Base-by-base conservation (phyloP, 2,329 filamentous ascomycete genomes). In the Pleurostoma richardsiae region DNA sequence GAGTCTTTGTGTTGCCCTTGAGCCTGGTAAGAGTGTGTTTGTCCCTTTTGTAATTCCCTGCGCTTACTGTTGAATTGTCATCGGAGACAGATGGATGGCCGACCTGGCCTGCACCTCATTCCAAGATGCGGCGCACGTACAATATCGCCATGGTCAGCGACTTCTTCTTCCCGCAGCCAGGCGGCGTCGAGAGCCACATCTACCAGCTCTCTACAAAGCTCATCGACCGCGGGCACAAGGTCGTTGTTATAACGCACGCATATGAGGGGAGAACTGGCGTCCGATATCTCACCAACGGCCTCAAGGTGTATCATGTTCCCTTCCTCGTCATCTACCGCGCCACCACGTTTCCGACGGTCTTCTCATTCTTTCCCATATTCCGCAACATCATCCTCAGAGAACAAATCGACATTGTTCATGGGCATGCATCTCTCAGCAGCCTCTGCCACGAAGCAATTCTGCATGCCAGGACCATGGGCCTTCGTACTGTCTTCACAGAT, bases 151-250 rank as follows among this genome's bases (percentile, higher is more conserved):
- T 99, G 94, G 88, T 96, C 66, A 91, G 92, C 79, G 94, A 99
- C 76, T 96, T 95, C 79, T 99, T 99, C 83, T 99, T 95, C 64
- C 94, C 94, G 10, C 92, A 97, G 62, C 92, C 94, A 44, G 91
- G 94, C 62, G 94, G 94, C 58, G 83, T 99, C 54, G 94, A 99
- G 72, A 95, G 90, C 67, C 94, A 99, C 70, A 97, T 99, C 59
- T 99, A 99, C 72, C 94, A 99, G 68, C 77, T 99, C 39, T 94
- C 92, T 30, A 89, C 87, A 48, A 99, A 97, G 78, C 82, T 99
- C 56, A 90, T 97, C 55, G 92, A 99, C 66, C 88, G 94, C 39
- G 94, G 94, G 39, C 94, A 99, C 74, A 96, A 96, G 71, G 92
- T 99, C 58, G 89, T 99, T 53, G 87, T 99, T 61, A 94, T 99